phyloP scores from a whole-genome alignment of 1,139 yeast genomes.

The Protomyces inundatus region DNA sequence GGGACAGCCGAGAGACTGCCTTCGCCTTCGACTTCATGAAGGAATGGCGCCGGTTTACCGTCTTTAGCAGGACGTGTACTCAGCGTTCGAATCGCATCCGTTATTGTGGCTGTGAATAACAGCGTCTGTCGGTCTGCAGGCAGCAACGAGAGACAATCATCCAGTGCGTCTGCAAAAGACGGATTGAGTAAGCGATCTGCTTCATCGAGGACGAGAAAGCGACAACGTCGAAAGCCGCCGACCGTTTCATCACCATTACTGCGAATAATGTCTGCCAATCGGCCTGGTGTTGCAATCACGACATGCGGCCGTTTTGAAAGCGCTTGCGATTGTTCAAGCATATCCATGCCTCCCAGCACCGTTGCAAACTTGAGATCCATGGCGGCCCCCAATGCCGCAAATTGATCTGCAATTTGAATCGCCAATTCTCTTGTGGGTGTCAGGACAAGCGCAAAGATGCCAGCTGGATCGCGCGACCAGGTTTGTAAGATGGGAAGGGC shows the following conservation, averaged over 20 bases:
- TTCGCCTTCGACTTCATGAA: conserved; percentile 57
- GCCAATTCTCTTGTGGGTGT: conserved; percentile 97
- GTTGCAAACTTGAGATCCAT: conserved; percentile 78
- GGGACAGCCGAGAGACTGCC: conserved; percentile 63
- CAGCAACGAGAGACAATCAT: conserved; percentile 59
- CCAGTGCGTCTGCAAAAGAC: conserved; percentile 75
- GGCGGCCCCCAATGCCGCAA: conserved; percentile 82
- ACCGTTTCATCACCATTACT: conserved; percentile 87
- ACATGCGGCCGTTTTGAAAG: conserved; percentile 84
- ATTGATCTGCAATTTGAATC: conserved; percentile 93
- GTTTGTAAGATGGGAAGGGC: conserved; percentile 91
- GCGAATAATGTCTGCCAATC: conserved; percentile 86
- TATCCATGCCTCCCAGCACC: conserved; percentile 92
- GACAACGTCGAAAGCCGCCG: conserved; percentile 67
- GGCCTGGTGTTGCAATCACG: conserved; percentile 94
- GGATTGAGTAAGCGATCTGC: conserved; percentile 86
- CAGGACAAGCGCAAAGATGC: conserved; percentile 78
- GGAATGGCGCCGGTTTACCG: conserved; percentile 62
- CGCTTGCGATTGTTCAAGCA: conserved; percentile 76
- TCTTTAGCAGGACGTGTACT: conserved; percentile 60
- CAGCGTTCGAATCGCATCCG: conserved; percentile 80
- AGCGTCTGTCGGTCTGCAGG: conserved; percentile 81
- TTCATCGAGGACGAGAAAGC: conserved; percentile 84
- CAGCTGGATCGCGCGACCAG: conserved; percentile 94
- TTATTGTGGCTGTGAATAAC: conserved; percentile 91